Percentiles rank a stretch among this genome's conserved stretches.
phyloP scores from a whole-genome alignment of 2,329 filamentous ascomycete genomes.

The Alternaria angustiovoidea region DNA sequence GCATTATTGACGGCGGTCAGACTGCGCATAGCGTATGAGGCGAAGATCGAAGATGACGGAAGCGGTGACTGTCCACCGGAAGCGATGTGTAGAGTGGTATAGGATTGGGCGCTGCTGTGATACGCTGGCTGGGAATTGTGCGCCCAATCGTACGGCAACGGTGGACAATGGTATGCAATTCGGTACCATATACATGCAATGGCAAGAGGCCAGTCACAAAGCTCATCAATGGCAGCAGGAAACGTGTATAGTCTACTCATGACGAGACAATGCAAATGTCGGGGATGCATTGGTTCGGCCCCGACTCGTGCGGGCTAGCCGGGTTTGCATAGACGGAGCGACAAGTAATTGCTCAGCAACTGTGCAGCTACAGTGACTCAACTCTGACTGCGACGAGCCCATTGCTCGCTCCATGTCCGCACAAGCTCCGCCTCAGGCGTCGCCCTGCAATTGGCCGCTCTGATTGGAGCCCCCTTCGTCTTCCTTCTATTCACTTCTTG shows the following conservation, averaged over 20 bases:
- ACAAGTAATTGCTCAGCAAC: slow-evolving; percentile 19
- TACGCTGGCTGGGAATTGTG: slow-evolving; percentile 24
- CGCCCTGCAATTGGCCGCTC: slow-evolving; percentile 37
- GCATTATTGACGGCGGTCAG: slow-evolving; percentile 36
- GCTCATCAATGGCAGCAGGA: slow-evolving; percentile 18
- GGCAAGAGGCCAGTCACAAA: slow-evolving; percentile 6
- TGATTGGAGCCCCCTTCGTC: slow-evolving; percentile 30
- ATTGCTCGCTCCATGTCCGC: slow-evolving; percentile 16
- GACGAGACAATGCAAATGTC: slow-evolving; percentile 2
- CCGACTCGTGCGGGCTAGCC: slow-evolving; percentile 20
- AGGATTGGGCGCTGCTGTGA: slow-evolving; percentile 27
- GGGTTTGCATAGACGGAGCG: slow-evolving; percentile 22
- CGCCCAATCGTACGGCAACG: slow-evolving; percentile 30
- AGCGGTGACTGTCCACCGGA: slow-evolving; percentile 29
- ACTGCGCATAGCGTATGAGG: slow-evolving; percentile 18
- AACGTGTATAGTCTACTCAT: slow-evolving; percentile 19
- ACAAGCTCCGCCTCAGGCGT: slow-evolving; percentile 26
- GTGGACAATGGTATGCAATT: neutral
- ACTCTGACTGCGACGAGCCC: slow-evolving; percentile 32
- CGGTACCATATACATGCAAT: neutral
- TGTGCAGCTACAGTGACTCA: slow-evolving; percentile 32
- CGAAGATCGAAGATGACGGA: slow-evolving; percentile 23
- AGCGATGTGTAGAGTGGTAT: slow-evolving; percentile 7
- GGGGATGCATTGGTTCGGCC: neutral
- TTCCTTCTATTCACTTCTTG: slow-evolving; percentile 45